Evolutionary conservation across 768 basidiomycete species (phyloP).

Genomic region (Suillus cothurnatus): DNA sequence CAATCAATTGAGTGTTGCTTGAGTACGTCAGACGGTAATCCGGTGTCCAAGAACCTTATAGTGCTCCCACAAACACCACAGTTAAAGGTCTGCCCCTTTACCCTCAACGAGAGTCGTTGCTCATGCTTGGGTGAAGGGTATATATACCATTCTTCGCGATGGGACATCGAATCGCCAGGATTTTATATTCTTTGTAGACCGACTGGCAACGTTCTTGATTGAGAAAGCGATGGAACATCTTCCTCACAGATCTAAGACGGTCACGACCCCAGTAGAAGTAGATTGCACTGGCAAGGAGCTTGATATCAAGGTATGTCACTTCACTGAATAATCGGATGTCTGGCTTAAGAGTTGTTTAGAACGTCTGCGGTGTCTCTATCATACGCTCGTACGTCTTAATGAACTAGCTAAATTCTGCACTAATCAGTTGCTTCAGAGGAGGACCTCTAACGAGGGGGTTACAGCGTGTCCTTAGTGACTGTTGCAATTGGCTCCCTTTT

Average conservation of each 20-base stretch:
- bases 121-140: conserved; percentile 56
- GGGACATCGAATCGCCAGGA: conserved; percentile 72
- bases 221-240: conserved; percentile 84
- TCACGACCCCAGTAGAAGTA: conserved; percentile 68
- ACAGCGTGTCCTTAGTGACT: conserved; percentile 82
- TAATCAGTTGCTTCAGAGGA: conserved; percentile 51
- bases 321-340: background rate
- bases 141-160: conserved; percentile 85
- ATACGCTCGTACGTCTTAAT: conserved; percentile 70
- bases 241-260: conserved; percentile 62
- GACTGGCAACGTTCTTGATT: conserved; percentile 80
- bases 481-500: conserved; percentile 87
- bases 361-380: conserved; percentile 87
- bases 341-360: conserved; percentile 37
- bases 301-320: conserved; percentile 52
- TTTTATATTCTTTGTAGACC: conserved; percentile 91
- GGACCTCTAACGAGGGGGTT: conserved; percentile 91
- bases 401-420: conserved; percentile 1
- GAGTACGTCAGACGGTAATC: conserved; percentile 35
- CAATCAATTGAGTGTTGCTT: conserved; percentile 40
- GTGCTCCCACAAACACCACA: conserved; percentile 82
- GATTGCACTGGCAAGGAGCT: conserved; percentile 62
- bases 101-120: background rate
- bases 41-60: conserved; percentile 56
- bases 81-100: conserved; percentile 56